phyloP scores from a whole-genome alignment of 768 basidiomycete species.

The Kwoniella dendrophila region DNA sequence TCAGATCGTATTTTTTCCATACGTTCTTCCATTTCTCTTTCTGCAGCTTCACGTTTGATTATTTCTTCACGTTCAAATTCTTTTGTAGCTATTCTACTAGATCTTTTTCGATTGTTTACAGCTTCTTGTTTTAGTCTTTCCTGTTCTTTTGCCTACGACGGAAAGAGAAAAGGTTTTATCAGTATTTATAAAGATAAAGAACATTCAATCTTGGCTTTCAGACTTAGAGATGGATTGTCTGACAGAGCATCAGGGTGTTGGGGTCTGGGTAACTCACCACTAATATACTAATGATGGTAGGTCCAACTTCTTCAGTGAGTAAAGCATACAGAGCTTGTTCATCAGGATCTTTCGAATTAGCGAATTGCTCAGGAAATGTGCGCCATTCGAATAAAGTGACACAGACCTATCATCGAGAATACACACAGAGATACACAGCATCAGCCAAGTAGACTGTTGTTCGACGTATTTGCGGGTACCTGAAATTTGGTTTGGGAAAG shows the following conservation, averaged over 20 bases:
- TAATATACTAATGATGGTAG: slow-evolving; percentile 69
- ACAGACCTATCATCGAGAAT: slow-evolving; percentile 65
- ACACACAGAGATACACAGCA: not conserved
- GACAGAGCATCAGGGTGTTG: slow-evolving; percentile 1
- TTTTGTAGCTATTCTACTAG: slow-evolving; percentile 79
- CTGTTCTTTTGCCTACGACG: slow-evolving; percentile 48
- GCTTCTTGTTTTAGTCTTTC: slow-evolving; percentile 66
- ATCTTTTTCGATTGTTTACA: slow-evolving; percentile 81
- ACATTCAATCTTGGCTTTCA: not conserved
- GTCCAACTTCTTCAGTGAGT: slow-evolving; percentile 69
- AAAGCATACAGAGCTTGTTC: slow-evolving; percentile 78
- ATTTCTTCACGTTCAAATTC: slow-evolving; percentile 73
- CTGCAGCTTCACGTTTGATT: slow-evolving; percentile 62
- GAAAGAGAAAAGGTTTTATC: not conserved
- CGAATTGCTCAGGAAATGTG: slow-evolving; percentile 72
- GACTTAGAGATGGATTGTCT: not conserved
- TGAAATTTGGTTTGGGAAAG: not conserved
- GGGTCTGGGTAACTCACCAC: slow-evolving; percentile 62
- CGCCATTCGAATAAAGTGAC: slow-evolving; percentile 85
- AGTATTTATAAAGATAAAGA: not conserved
- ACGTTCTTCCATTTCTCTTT: slow-evolving; percentile 51
- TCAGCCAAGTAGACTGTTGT: slow-evolving; percentile 4
- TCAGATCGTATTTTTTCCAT: slow-evolving; percentile 51
- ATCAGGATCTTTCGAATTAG: slow-evolving; percentile 72
- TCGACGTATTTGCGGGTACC: not conserved